These are phyloP conservation scores for Golubevia sp. DNA, from an alignment of 1,284 basidiomycete species.

Conservation along the genomic window DNA sequence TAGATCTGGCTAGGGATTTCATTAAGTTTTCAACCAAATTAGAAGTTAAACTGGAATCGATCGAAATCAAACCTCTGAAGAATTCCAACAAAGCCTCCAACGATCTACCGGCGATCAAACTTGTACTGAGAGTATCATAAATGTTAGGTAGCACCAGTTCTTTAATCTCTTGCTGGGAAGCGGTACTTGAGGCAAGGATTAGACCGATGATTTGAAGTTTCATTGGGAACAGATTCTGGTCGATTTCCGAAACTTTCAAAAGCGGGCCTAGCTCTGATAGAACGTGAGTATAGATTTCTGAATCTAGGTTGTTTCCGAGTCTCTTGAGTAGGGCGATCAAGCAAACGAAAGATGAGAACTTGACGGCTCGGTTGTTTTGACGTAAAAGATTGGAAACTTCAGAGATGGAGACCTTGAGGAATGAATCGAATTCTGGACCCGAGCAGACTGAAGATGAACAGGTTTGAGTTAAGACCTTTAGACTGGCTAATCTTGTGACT, in stretches of 20 bases:
- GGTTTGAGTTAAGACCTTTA: constrained; percentile 64
- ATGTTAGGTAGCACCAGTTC: constrained; percentile 28
- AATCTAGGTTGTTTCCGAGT: constrained; percentile 62
- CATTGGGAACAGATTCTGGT: constrained; percentile 37
- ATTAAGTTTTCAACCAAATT: constrained; percentile 9
- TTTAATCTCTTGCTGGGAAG: constrained; percentile 18
- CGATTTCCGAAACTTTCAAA: constrained; percentile 29
- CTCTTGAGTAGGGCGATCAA: constrained; percentile 75
- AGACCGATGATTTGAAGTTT: constrained; percentile 28
- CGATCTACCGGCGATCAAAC: constrained; percentile 34
- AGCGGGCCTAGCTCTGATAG: constrained; percentile 38
- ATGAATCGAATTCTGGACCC: constrained; percentile 68
- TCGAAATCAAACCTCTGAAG: constrained; percentile 23
- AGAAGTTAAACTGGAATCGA: constrained; percentile 14
- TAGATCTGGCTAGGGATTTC: constrained; percentile 8
- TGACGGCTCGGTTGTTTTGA: constrained; percentile 78
- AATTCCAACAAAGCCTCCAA: constrained; percentile 41
- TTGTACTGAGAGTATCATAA: constrained; percentile 23
- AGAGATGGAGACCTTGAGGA: constrained; percentile 76
- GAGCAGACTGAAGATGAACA: constrained; percentile 63
- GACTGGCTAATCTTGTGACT: constrained; percentile 64
- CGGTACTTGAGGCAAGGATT: constrained; percentile 21
- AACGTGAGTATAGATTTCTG: constrained; percentile 18
- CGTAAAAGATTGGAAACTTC: constrained; percentile 78
- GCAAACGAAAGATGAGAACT: constrained; percentile 79